Percentiles rank a stretch among this genome's conserved stretches.
Conservation (phyloP, 768 basidiomycete species). For the Lentinula sp. region DNA sequence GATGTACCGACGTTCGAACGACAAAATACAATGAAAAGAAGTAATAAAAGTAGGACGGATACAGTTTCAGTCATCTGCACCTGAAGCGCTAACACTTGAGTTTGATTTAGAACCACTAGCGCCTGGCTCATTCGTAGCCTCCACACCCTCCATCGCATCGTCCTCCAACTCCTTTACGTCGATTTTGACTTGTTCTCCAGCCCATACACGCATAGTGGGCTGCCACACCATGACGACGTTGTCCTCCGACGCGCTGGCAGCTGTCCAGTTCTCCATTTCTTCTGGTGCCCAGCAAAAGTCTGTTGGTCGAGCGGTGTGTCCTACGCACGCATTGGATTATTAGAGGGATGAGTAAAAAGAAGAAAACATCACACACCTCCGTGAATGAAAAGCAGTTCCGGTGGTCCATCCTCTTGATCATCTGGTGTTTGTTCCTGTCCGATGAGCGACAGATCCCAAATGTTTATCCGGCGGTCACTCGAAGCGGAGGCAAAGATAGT, state of each 20-base stretch:
- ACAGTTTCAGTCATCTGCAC: constrained; percentile 39
- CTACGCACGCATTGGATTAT: constrained; percentile 27
- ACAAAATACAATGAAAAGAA: not conserved
- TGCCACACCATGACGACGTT: constrained; percentile 98
- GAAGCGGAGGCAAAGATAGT: constrained; percentile 95
- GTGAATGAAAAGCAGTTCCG: constrained; percentile 93
- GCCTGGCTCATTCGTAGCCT: constrained; percentile 30
- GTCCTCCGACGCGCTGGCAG: constrained; percentile 88
- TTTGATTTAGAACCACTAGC: constrained; percentile 42
- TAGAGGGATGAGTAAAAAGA: constrained; percentile 4
- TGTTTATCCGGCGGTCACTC: constrained; percentile 86
- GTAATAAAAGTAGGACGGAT: not conserved
- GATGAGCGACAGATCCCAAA: constrained; percentile 92
- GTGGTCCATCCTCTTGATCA: constrained; percentile 97
- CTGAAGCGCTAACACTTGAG: constrained; percentile 53
- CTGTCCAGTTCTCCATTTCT: constrained; percentile 76
- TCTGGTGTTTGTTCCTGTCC: constrained; percentile 97
- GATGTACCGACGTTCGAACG: too few relatives aligned
- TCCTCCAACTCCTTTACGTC: constrained; percentile 82
- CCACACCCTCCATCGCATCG: constrained; percentile 74
- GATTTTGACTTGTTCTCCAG: constrained; percentile 81
- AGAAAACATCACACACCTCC: constrained; percentile 56
- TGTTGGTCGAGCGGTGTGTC: constrained; percentile 83
- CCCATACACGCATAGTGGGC: constrained; percentile 91
- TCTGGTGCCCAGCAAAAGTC: constrained; percentile 97